phyloP scores from a whole-genome alignment of 345 rosid species.

The Fremontodendron californicum region DNA sequence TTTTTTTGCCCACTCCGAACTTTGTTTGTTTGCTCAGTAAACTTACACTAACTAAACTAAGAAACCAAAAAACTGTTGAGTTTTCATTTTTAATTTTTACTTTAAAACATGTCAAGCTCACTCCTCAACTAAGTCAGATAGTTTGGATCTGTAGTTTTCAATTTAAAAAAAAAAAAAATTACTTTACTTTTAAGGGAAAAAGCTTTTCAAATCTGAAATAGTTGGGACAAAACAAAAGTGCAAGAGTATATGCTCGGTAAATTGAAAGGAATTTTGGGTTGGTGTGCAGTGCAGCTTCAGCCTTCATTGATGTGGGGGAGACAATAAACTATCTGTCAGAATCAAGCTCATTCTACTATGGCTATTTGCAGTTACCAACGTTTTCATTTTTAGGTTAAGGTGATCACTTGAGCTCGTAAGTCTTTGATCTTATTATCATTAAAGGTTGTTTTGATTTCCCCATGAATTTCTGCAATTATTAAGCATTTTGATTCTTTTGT shows the following conservation, averaged over 20 bases:
- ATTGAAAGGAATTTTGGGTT: neutral
- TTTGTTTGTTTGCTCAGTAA: conserved; percentile 1
- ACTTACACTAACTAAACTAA: neutral
- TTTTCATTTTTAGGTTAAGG: neutral
- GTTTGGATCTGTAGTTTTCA: neutral
- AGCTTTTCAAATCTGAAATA: neutral
- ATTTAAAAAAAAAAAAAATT: too few relatives aligned
- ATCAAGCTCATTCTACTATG: neutral
- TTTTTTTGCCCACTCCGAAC: neutral
- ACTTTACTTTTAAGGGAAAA: neutral
- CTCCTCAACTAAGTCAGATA: neutral
- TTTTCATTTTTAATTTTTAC: too few relatives aligned
- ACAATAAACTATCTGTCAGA: neutral
- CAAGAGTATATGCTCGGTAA: neutral
- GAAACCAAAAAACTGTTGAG: neutral
- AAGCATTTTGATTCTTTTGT: neutral
- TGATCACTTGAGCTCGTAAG: neutral
- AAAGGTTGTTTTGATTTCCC: neutral
- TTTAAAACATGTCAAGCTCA: neutral
- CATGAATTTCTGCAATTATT: neutral
- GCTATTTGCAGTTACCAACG: neutral
- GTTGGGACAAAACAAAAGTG: neutral
- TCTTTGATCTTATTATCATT: neutral
- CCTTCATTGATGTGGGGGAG: neutral
- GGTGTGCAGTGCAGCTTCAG: neutral